Evolutionary conservation across 352 stramenopile species (phyloP), one percentile per base, ranked within the genome.

Genomic region (Globisporangium radiosum): DNA sequence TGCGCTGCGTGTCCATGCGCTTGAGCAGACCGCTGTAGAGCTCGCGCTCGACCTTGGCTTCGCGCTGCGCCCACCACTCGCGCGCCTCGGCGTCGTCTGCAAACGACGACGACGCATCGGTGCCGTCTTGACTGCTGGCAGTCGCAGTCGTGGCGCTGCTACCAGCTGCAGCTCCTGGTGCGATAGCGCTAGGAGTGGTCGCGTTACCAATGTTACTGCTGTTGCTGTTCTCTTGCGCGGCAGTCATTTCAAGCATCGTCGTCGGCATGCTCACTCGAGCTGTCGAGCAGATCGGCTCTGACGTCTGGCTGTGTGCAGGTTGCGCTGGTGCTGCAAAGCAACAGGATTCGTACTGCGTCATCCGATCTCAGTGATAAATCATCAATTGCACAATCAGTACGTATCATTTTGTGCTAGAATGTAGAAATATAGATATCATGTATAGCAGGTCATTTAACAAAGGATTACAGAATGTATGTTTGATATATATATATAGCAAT

Each of bases 1-100:
- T 71, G 15, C 78, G 73, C 61, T 92, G 84, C 39, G 75, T 73
- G 48, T 90, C 81, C 69, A 93, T 80, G 17, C 80, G 79, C 44
- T 79, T 82, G 54, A 87, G 80, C 50, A 93, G 62, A 19, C 54
- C 65, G n/a, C 54, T 54, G 43, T 74, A 57, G 48, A 85, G 60
- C 52, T 87, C 77, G 52, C 77, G 72, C 65, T 85, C 78, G 25
- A 70, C 75, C 19, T 72, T 65, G 13, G 75, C 55, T 33, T 91
- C 79, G 9, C 78, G 69, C 36, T 78, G 65, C 4, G 55, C 63
- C 81, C 75, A 89, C 81, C 81, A 91, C 42, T 81, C 66, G 36
- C 78, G 73, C 54, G 76, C 77, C n/a, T 78, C 74, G 0, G 47
- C 63, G 47, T 82, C 69, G 47, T 82, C 69, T 7, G 63, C 60